These are phyloP conservation scores for Ehretia macrophylla DNA, from an alignment of 257 asterid genomes.

Conservation along the genomic window DNA sequence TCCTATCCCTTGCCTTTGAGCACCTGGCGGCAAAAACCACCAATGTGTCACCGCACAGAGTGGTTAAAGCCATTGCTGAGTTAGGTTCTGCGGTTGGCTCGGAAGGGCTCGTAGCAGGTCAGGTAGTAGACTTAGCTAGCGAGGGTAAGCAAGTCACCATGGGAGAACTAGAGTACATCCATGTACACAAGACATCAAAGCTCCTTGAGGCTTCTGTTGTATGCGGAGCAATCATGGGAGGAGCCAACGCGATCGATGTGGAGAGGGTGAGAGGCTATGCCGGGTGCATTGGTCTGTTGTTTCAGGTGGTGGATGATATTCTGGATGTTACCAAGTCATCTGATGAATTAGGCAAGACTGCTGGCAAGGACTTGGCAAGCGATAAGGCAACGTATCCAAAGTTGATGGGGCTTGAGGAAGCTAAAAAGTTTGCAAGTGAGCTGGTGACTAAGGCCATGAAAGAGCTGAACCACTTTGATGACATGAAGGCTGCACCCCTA, in stretches of 20 bases:
- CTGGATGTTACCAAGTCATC: constrained; percentile 59
- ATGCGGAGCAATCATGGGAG: constrained; percentile 69
- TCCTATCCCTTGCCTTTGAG: constrained; percentile 54
- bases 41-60: constrained; percentile 24
- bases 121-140: constrained; percentile 45
- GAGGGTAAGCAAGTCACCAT: constrained; percentile 47
- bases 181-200: constrained; percentile 58
- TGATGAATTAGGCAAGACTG: constrained; percentile 57
- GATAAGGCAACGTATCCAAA: constrained; percentile 64
- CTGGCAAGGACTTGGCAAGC: constrained; percentile 54
- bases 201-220: constrained; percentile 76
- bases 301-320: constrained; percentile 78
- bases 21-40: constrained; percentile 41
- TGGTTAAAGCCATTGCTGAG: constrained; percentile 47
- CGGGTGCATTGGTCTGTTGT: constrained; percentile 49
- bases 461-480: constrained; percentile 50
- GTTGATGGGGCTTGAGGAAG: constrained; percentile 60
- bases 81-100: constrained; percentile 52
- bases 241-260: constrained; percentile 40
- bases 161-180: constrained; percentile 55
- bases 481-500: constrained; percentile 52
- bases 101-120: constrained; percentile 67
- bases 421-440: constrained; percentile 38
- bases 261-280: constrained; percentile 60
- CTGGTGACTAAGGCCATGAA: constrained; percentile 47